Base-by-base conservation (phyloP, 2,329 filamentous ascomycete species). In the Aureobasidium sp. region DNA sequence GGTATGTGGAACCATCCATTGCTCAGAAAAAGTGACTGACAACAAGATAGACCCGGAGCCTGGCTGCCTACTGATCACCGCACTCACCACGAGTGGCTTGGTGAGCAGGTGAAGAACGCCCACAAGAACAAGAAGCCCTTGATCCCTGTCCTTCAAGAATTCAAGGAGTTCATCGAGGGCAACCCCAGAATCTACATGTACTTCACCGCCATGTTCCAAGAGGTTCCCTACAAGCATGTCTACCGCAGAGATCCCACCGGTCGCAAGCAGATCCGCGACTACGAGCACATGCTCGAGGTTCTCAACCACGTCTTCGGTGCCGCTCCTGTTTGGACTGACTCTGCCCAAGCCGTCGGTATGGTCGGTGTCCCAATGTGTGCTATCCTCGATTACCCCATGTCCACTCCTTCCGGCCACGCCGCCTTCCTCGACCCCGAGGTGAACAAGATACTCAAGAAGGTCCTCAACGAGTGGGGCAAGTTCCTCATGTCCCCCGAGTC, bases 31-130 rank as follows among this genome's bases (percentile, higher is more conserved):
- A 17, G 8, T 34, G 15, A 27, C 31, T 62, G 12, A 57, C 51
- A 34, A 41, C 20, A 27, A 3, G 56, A 36, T 52, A 84, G 81
- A 69, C 72, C 77, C 1, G 84, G 84, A 9, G 75, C 75, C 41
- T 89, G 86, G 87, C 79, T 89, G 31, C 85, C 85, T 2, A 75
- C 82, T 2, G 84, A 88, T 73, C 81, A 85, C 69, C 79, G 82
- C 41, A 75, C 85, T 11, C 84, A 88, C 71, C 79, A 78, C 61
- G 80, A 84, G 70, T 90, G 83, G 84, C 79, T 90, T n/a, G 74
- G 75, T 8, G 77, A 77, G 15, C 77, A 84, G 22, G 79, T 86
- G 47, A 72, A 81, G 8, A 76, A 85, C 44, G 80, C 85, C 25
- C 81, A 86, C 67, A 72, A 76, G 17, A 73, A 82, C 8, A 69